Conservation (phyloP, 257 asterid genomes). For the Nicotiana otophora region DNA sequence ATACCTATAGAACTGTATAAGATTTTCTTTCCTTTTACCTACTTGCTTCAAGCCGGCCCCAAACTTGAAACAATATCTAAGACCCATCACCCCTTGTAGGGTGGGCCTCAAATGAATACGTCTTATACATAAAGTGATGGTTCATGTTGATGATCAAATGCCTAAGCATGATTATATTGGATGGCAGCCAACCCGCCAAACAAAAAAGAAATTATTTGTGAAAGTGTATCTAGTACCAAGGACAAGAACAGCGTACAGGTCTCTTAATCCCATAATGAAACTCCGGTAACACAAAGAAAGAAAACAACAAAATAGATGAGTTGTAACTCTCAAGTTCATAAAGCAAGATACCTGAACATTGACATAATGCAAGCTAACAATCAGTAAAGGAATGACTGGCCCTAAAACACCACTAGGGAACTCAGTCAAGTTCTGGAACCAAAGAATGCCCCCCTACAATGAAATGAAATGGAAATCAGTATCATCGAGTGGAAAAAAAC, state of each 20-base stretch:
- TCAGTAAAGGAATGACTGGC: constrained; percentile 64
- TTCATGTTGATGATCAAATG: background rate
- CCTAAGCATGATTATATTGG: background rate
- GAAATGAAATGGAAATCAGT: background rate
- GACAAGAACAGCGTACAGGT: background rate
- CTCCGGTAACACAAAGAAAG: background rate
- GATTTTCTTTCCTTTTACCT: background rate
- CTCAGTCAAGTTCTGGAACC: constrained; percentile 89
- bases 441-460: constrained; percentile 69
- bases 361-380: constrained; percentile 66
- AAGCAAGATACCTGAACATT: constrained; percentile 59
- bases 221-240: background rate
- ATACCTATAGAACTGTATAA: background rate
- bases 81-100: background rate
- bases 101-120: background rate
- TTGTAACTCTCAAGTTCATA: background rate
- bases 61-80: background rate
- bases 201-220: background rate
- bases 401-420: constrained; percentile 69
- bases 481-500: background rate
- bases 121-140: background rate
- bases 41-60: background rate
- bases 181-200: background rate
- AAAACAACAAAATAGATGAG: background rate
- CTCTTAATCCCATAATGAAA: background rate